These are phyloP conservation scores for Fraxinus latifolia DNA, from an alignment of 305 asterid genomes.

Conservation along the genomic window DNA sequence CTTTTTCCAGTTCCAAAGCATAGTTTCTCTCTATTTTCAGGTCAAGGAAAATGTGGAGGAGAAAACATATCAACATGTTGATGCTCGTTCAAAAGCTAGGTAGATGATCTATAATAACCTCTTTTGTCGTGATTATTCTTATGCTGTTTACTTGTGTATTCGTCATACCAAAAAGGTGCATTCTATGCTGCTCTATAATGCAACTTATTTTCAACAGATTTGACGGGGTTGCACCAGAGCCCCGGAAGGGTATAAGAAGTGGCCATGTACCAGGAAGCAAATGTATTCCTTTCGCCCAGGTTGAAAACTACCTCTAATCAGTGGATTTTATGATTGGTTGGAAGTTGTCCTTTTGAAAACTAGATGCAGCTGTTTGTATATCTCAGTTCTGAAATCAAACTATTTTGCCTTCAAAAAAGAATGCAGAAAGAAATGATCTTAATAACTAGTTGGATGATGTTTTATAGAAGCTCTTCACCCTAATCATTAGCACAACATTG, in stretches of 20 bases:
- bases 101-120: constrained; percentile 20
- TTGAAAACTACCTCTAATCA: constrained; percentile 22
- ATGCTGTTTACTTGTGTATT: background rate
- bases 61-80: constrained; percentile 73
- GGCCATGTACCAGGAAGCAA: constrained; percentile 95
- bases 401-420: background rate
- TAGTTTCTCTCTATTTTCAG: constrained; percentile 40
- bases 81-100: constrained; percentile 96
- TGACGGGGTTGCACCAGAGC: constrained; percentile 92
- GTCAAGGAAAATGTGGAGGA: constrained; percentile 71
- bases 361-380: background rate
- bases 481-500: background rate
- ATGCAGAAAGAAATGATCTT: background rate
- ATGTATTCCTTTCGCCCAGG: constrained; percentile 84
- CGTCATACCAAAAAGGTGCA: background rate
- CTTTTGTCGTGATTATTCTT: background rate
- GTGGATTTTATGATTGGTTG: background rate
- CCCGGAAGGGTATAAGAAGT: constrained; percentile 85
- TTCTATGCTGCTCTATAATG: background rate
- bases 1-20: background rate
- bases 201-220: constrained; percentile 42
- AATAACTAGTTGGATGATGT: background rate
- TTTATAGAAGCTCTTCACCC: background rate
- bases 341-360: background rate
- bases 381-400: background rate